These are phyloP conservation scores for Candida odintsovae DNA, from an alignment of 805 yeast genomes.

Conservation along the genomic window DNA sequence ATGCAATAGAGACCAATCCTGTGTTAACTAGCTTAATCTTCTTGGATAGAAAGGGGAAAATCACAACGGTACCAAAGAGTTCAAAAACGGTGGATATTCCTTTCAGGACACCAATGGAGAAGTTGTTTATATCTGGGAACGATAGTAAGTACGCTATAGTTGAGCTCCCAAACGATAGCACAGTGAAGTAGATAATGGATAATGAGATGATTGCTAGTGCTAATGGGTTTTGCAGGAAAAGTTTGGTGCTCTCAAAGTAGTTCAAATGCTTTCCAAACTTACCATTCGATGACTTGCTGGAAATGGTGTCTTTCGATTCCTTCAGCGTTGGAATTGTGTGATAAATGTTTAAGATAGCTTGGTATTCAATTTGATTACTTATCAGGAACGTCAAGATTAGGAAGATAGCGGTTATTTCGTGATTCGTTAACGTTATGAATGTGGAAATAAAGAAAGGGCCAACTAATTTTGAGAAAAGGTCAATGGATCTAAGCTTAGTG, in stretches of 20 bases:
- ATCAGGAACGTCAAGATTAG: constrained; percentile 25
- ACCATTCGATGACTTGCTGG: not conserved
- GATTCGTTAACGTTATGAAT: constrained; percentile 21
- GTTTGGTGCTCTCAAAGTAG: constrained; percentile 7
- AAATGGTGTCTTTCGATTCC: not conserved
- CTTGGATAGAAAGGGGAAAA: constrained; percentile 25
- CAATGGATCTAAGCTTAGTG: constrained; percentile 32
- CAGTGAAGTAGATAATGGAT: constrained; percentile 30
- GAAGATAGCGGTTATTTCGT: constrained; percentile 22
- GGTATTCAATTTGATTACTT: constrained; percentile 28
- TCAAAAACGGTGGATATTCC: constrained; percentile 29
- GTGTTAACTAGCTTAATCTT: constrained; percentile 25
- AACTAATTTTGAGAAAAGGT: constrained; percentile 30
- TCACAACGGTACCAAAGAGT: constrained; percentile 25
- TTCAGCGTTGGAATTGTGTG: constrained; percentile 24
- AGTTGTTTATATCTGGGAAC: constrained; percentile 24
- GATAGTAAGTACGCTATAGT: constrained; percentile 31
- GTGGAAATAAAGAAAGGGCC: constrained; percentile 33
- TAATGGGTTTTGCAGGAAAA: constrained; percentile 23
- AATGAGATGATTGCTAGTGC: constrained; percentile 27
- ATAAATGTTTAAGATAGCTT: constrained; percentile 29
- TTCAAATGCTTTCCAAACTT: constrained; percentile 6
- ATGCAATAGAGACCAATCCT: constrained; percentile 26
- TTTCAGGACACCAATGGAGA: constrained; percentile 28
- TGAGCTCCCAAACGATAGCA: constrained; percentile 32